Evolutionary conservation across 768 basidiomycete species (phyloP).

Genomic region (Rhodotorula kratochvilovae): DNA sequence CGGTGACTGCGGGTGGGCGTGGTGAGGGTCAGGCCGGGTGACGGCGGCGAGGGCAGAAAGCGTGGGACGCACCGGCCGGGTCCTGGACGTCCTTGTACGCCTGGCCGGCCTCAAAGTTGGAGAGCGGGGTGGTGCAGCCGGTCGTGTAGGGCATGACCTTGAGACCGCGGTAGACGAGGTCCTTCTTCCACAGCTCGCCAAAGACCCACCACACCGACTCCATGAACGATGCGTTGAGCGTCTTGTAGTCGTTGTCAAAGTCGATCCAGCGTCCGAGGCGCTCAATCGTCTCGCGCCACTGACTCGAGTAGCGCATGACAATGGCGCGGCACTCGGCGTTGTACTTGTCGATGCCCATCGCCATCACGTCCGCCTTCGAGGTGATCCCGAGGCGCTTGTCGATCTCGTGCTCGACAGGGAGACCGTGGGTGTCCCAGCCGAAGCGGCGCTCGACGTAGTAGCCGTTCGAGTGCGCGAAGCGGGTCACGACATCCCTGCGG

Average conservation of each 20-base stretch:
- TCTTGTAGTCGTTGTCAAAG: conserved; percentile 99
- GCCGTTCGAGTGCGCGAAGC: conserved; percentile 89
- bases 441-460: conserved; percentile 89
- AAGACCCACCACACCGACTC: conserved; percentile 99
- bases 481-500: conserved; percentile 92
- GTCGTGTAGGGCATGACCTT: conserved; percentile 98
- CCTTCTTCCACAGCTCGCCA: conserved; percentile 83
- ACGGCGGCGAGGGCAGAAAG: background rate
- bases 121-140: conserved; percentile 88
- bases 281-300: conserved; percentile 93
- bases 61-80: conserved; percentile 66
- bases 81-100: conserved; percentile 90
- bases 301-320: conserved; percentile 91
- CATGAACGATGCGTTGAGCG: conserved; percentile 88
- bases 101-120: conserved; percentile 92
- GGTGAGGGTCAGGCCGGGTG: no score
- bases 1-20: conserved; percentile 60
- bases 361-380: conserved; percentile 84
- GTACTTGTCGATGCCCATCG: conserved; percentile 94
- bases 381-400: conserved; percentile 93
- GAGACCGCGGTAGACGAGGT: conserved; percentile 84
- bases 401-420: conserved; percentile 98
- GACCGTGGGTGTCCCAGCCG: conserved; percentile 98
- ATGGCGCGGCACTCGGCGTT: conserved; percentile 94
- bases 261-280: conserved; percentile 99